These are phyloP conservation scores for Pulchroboletus neoregius DNA, from an alignment of 1,284 basidiomycete species.

Conservation along the genomic window DNA sequence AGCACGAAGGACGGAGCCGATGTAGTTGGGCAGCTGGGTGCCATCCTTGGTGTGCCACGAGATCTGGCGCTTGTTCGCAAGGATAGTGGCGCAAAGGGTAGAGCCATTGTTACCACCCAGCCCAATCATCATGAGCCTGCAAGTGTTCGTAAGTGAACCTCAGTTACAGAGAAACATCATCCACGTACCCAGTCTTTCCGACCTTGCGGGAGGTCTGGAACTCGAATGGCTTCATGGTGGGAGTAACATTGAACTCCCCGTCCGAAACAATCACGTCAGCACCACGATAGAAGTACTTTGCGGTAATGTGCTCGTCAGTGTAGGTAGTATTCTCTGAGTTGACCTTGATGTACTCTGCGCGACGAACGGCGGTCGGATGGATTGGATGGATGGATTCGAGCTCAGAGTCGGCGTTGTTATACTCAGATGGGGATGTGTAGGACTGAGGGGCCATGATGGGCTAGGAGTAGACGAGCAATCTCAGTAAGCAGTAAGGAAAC, in stretches of 20 bases:
- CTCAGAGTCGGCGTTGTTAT: conserved; percentile 62
- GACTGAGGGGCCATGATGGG: conserved; percentile 51
- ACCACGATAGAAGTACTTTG: conserved; percentile 83
- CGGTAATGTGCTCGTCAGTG: conserved; percentile 76
- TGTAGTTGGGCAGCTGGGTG: conserved; percentile 94
- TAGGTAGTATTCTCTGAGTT: conserved; percentile 82
- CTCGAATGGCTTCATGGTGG: conserved; percentile 77
- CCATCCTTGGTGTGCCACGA: conserved; percentile 94
- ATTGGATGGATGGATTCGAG: conserved; percentile 63
- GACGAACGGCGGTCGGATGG: conserved; percentile 84
- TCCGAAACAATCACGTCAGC: conserved; percentile 68
- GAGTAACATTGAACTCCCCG: conserved; percentile 75
- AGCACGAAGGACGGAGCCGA: conserved; percentile 89
- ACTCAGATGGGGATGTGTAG: conserved; percentile 51
- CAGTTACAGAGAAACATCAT: conserved; percentile 8
- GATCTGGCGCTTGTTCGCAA: conserved; percentile 96
- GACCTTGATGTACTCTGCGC: conserved; percentile 75
- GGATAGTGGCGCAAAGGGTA: conserved; percentile 90
- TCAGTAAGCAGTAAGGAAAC: conserved; percentile 55
- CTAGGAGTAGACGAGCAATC: conserved; percentile 24
- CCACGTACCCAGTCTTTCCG: conserved; percentile 84
- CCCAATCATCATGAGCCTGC: conserved; percentile 93
- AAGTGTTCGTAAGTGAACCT: conserved; percentile 10
- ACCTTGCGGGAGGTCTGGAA: conserved; percentile 91
- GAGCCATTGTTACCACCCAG: conserved; percentile 97